These are phyloP conservation scores for Ogataea haglerorum DNA, from an alignment of 805 yeast genomes.

Conservation along the genomic window DNA sequence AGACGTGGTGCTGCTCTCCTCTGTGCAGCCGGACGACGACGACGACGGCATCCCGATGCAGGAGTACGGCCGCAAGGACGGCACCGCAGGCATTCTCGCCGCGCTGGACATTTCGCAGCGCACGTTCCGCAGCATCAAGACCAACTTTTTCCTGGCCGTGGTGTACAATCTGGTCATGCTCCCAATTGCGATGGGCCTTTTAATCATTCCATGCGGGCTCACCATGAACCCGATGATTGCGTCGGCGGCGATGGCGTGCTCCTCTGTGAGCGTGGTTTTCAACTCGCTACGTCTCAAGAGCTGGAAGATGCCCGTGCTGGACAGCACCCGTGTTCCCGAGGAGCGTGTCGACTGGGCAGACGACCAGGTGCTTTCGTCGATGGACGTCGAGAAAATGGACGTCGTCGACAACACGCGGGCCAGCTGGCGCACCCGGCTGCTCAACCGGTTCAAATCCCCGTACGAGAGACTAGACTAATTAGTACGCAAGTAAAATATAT, in stretches of 20 bases:
- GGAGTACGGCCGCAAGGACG: slow-evolving; percentile 23
- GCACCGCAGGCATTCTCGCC: slow-evolving; percentile 48
- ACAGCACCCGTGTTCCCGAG: not conserved
- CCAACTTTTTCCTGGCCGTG: slow-evolving; percentile 85
- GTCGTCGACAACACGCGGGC: not conserved
- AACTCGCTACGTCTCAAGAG: slow-evolving; percentile 70
- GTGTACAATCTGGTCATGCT: slow-evolving; percentile 80
- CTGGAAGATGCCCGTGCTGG: slow-evolving; percentile 42
- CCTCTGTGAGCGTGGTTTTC: slow-evolving; percentile 83
- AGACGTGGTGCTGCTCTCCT: slow-evolving; percentile 72
- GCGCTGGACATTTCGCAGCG: slow-evolving; percentile 66
- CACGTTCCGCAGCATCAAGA: slow-evolving; percentile 70
- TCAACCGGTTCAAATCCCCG: not conserved
- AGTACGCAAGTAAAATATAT: too few species aligned
- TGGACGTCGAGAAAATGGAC: slow-evolving; percentile 13
- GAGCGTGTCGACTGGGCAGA: slow-evolving; percentile 6
- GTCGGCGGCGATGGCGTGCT: slow-evolving; percentile 87
- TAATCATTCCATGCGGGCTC: slow-evolving; percentile 69
- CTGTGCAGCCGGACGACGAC: slow-evolving; percentile 14
- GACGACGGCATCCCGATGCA: slow-evolving; percentile 19
- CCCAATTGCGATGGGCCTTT: slow-evolving; percentile 93
- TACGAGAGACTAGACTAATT: not conserved
- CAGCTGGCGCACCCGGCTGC: not conserved
- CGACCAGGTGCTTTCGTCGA: slow-evolving; percentile 8
- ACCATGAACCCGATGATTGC: slow-evolving; percentile 86